Percentiles rank a stretch among this genome's conserved stretches.
Evolutionary conservation across 148 eudicot genomes (phyloP).

Genomic region (Agrostemma githago): DNA sequence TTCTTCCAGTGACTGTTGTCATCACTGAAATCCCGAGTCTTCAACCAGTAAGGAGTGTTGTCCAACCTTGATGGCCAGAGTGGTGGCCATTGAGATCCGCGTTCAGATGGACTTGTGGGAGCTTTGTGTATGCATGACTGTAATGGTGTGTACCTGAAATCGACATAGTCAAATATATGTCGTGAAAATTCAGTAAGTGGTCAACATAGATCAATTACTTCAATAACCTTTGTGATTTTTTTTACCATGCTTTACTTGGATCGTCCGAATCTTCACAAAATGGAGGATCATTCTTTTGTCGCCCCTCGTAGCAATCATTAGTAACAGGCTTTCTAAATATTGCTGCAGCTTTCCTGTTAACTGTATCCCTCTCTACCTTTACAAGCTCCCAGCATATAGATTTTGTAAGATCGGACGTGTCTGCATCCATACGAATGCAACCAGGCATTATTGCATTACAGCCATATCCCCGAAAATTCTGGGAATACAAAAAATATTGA

Average conservation of each 20-base stretch:
- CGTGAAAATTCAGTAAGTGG: neutral
- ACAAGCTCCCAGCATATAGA: constrained; percentile 78
- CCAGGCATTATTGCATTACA: neutral
- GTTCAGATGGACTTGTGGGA: constrained; percentile 45
- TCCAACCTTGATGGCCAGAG: constrained; percentile 57
- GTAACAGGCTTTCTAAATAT: constrained; percentile 58
- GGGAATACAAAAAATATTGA: too few relatives aligned
- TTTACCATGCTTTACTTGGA: constrained; percentile 35
- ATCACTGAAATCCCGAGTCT: constrained; percentile 44
- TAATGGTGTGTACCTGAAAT: constrained; percentile 51
- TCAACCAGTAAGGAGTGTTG: constrained; percentile 56
- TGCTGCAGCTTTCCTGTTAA: constrained; percentile 66
- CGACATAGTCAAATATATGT: neutral
- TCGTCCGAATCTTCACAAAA: constrained; percentile 48
- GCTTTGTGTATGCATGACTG: constrained; percentile 64
- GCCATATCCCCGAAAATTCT: too few relatives aligned
- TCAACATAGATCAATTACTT: neutral
- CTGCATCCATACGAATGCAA: constrained; percentile 34
- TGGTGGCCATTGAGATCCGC: constrained; percentile 64
- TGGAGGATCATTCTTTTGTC: constrained; percentile 55
- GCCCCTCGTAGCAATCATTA: constrained; percentile 62
- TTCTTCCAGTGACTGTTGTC: constrained; percentile 63
- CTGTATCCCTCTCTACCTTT: constrained; percentile 48
- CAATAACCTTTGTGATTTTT: neutral
- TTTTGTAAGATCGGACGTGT: constrained; percentile 63